Conservation (phyloP, 2,329 filamentous ascomycete genomes). For the Pseudocercospora macadamiae region DNA sequence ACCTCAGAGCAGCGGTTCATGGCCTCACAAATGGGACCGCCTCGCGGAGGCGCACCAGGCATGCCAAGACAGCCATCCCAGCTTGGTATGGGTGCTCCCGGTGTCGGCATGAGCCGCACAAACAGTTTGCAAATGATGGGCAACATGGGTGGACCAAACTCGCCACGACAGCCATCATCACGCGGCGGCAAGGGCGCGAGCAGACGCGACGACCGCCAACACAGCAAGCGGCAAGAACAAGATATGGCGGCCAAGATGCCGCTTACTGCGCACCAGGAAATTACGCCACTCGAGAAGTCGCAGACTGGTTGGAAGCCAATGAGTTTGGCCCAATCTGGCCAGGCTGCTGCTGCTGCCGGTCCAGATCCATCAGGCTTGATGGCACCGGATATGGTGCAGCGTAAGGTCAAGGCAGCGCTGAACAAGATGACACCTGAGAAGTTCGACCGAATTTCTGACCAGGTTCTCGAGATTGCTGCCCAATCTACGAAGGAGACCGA, state of each 20-base stretch:
- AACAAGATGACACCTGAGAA: constrained; percentile 99
- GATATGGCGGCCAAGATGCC: constrained; percentile 87
- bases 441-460: constrained; percentile 91
- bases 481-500: constrained; percentile 96
- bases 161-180: constrained; percentile 59
- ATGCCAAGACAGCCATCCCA: constrained; percentile 64
- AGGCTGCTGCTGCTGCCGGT: constrained; percentile 45
- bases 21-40: constrained; percentile 31
- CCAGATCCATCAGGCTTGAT: constrained; percentile 62
- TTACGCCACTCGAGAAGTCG: constrained; percentile 77
- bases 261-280: constrained; percentile 77
- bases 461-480: constrained; percentile 87
- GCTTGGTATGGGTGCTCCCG: constrained; percentile 49
- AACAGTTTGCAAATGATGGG: constrained; percentile 62
- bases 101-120: constrained; percentile 63
- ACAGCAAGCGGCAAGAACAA: constrained; percentile 60
- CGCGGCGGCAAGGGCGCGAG: constrained; percentile 65
- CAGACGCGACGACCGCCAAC: constrained; percentile 59
- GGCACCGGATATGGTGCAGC: constrained; percentile 90
- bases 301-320: constrained; percentile 86
- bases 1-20: constrained; percentile 75
- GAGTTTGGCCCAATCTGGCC: constrained; percentile 58
- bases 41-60: constrained; percentile 29
- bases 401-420: constrained; percentile 96
- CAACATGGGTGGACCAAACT: constrained; percentile 65